These are phyloP conservation scores for Fraxinus velutina DNA, from an alignment of 305 asterid genomes.

Conservation along the genomic window DNA sequence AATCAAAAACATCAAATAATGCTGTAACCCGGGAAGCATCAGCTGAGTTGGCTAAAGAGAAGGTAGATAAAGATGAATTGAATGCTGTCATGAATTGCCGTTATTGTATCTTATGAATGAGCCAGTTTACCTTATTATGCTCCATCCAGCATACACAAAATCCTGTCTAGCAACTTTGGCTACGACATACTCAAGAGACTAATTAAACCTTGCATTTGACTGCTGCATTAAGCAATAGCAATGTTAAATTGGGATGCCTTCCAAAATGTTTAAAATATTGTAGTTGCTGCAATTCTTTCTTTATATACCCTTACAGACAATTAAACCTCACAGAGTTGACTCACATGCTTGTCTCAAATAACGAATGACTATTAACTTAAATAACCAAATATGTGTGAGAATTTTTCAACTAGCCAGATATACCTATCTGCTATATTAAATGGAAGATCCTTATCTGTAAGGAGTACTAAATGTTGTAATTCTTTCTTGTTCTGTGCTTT, in stretches of 20 bases:
- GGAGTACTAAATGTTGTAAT: background rate
- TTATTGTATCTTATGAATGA: slow-evolving; percentile 3
- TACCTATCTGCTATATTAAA: background rate
- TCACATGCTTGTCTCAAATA: background rate
- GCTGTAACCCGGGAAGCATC: slow-evolving; percentile 55
- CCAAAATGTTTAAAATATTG: background rate
- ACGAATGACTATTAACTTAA: background rate
- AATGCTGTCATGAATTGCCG: background rate
- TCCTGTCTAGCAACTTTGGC: background rate
- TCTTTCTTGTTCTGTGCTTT: background rate
- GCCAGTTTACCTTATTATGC: background rate
- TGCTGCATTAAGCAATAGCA: slow-evolving; percentile 3
- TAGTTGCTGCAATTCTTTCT: slow-evolving; percentile 15
- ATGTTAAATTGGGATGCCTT: slow-evolving; percentile 8
- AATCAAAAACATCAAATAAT: slow-evolving; percentile 46
- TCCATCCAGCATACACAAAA: background rate
- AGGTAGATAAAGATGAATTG: slow-evolving; percentile 42
- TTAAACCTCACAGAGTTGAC: background rate
- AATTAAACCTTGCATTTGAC: background rate
- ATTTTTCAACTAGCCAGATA: slow-evolving; percentile 1
- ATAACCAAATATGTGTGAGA: background rate
- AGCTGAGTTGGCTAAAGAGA: slow-evolving; percentile 94
- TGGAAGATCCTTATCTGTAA: background rate
- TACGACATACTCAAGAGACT: background rate
- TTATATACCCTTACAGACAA: slow-evolving; percentile 7